Base-by-base conservation (phyloP, 352 stramenopile genomes). In the Phytophthora rubi region DNA sequence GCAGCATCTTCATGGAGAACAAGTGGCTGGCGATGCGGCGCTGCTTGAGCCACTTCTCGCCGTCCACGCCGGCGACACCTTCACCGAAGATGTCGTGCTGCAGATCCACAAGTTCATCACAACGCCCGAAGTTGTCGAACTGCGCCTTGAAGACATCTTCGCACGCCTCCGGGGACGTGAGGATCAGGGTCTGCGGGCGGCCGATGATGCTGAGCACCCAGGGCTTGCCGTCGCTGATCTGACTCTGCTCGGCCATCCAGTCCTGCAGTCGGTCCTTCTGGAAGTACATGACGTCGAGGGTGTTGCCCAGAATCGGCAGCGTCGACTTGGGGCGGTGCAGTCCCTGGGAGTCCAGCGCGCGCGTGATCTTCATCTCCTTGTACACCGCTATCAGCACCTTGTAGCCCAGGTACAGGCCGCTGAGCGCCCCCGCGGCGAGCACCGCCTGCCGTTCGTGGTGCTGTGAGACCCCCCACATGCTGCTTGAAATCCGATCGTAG, bases 21-120 rank as follows among this genome's bases (percentile, higher is more conserved):
- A 97, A 89, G 63, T 96, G 90, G 59, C 83, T 93, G 60, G 87
- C 85, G 6, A 70, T 84, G 39, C 86, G 88, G n/a, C 85, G 74
- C 58, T 91, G 81, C 33, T 82, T 65, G 4, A 79, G 57, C 85
- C 85, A 91, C 28, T 68, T 64, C 47, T 71, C 62, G 21, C 81
- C 81, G 49, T 92, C 79, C 4, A 75, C 64, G 6, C 62, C 70
- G 53, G 87, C 80, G 28, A 92, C 89, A 45, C 83, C 84, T 45
- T 86, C 65, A 26, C 85, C 82, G 26, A 92, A 77, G 42, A 91
- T 74, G 49, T 88, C 73, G 18, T 64, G 44, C 12, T 83, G 62
- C 10, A 76, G 51, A 8, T 76, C 62, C 4, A 70, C 60, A 0
- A 85, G 71, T 15, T 68, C 67, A 13, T 68, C 56, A 9, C 82